Evolutionary conservation across 1,139 yeast species (phyloP).

Genomic region (Yamadazyma taylorii): DNA sequence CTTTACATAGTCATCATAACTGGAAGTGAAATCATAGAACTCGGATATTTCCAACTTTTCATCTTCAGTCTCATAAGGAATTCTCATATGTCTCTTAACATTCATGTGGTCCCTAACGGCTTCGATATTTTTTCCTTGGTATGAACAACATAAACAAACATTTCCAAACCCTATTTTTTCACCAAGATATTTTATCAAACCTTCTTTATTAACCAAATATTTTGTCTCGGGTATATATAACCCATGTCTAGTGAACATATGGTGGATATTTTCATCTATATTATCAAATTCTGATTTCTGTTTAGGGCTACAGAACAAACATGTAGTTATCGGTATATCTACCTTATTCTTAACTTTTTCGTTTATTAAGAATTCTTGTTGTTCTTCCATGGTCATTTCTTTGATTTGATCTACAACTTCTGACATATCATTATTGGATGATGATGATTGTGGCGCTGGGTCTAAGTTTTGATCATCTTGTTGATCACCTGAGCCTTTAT

Average conservation of each 20-base stretch:
- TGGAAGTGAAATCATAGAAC: slow-evolving; percentile 80
- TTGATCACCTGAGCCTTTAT: slow-evolving; percentile 22
- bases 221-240: slow-evolving; percentile 81
- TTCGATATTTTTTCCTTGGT: slow-evolving; percentile 79
- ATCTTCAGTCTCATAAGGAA: slow-evolving; percentile 84
- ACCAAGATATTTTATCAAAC: slow-evolving; percentile 71
- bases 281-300: slow-evolving; percentile 32
- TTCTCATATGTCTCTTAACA: slow-evolving; percentile 80
- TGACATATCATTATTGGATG: slow-evolving; percentile 5
- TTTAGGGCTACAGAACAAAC: slow-evolving; percentile 73
- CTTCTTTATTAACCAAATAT: slow-evolving; percentile 66
- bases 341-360: slow-evolving; percentile 62
- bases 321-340: slow-evolving; percentile 69
- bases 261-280: slow-evolving; percentile 65
- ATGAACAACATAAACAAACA: slow-evolving; percentile 79
- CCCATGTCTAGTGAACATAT: slow-evolving; percentile 80
- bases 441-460: slow-evolving; percentile 12
- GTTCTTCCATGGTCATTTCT: slow-evolving; percentile 34
- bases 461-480: slow-evolving; percentile 11
- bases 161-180: slow-evolving; percentile 86
- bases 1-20: slow-evolving; percentile 43
- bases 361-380: slow-evolving; percentile 51
- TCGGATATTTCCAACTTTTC: slow-evolving; percentile 79
- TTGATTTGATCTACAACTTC: slow-evolving; percentile 15
- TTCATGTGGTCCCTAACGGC: slow-evolving; percentile 90